Conservation (phyloP, 768 basidiomycete genomes). For the Boletellus sp. region DNA sequence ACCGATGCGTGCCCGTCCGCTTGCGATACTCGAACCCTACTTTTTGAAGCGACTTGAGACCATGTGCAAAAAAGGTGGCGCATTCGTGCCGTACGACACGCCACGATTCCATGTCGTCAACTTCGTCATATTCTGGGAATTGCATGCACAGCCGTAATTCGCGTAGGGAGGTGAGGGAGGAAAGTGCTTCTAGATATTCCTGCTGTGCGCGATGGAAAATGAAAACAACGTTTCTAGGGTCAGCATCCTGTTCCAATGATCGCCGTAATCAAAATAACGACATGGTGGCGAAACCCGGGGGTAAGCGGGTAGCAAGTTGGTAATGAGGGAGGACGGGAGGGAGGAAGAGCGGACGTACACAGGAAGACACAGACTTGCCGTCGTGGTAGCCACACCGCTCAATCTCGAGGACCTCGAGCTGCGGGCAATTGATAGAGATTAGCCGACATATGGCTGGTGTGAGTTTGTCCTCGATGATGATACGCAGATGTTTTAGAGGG, state of each 20-base stretch:
- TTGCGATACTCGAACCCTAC: conserved; percentile 37
- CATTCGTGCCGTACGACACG: conserved; percentile 26
- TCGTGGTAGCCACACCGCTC: conserved; percentile 37
- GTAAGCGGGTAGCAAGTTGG: conserved; percentile 11
- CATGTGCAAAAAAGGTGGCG: conserved; percentile 28
- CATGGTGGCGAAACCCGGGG: conserved; percentile 11
- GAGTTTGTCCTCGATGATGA: conserved; percentile 36
- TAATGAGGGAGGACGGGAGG: conserved; percentile 7
- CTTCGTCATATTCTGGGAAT: conserved; percentile 34
- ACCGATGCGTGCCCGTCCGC: conserved; percentile 34
- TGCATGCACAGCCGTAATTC: conserved; percentile 35
- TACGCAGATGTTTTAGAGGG: conserved; percentile 31
- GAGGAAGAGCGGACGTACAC: conserved; percentile 29
- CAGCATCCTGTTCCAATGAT: conserved; percentile 27
- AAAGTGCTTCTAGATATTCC: conserved; percentile 34
- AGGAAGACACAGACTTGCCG: conserved; percentile 34
- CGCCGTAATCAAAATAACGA: conserved; percentile 19
- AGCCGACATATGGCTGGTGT: conserved; percentile 28
- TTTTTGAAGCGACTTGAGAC: conserved; percentile 30
- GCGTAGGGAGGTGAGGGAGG: conserved; percentile 25
- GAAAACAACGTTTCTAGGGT: conserved; percentile 29
- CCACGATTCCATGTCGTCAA: conserved; percentile 33
- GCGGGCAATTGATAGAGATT: conserved; percentile 30
- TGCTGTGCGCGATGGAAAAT: conserved; percentile 28
- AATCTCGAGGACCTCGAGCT: conserved; percentile 32